These are phyloP conservation scores for Yarrowia sp. DNA, from an alignment of 805 yeast genomes.

Conservation along the genomic window DNA sequence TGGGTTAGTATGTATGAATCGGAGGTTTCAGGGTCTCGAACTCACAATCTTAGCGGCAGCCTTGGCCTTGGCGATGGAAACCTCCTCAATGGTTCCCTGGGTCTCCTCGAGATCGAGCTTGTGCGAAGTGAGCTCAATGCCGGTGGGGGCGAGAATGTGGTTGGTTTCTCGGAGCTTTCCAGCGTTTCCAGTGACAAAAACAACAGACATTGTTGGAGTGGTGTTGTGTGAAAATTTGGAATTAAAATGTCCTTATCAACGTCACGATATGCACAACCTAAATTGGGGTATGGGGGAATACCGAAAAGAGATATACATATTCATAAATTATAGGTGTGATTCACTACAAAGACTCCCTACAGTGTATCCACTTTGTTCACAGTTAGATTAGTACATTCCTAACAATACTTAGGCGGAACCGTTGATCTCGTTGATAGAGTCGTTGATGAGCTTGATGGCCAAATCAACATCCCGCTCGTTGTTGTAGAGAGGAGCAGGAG, in stretches of 20 bases:
- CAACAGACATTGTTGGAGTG: constrained; percentile 27
- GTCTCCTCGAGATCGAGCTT: constrained; percentile 85
- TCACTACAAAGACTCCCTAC: too few species aligned
- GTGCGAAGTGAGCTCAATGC: constrained; percentile 59
- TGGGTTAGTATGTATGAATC: constrained; percentile 29
- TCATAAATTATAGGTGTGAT: too few species aligned
- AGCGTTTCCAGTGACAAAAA: constrained; percentile 74
- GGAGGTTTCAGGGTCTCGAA: constrained; percentile 3
- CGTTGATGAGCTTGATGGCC: constrained; percentile 57
- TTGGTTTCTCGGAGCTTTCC: constrained; percentile 88
- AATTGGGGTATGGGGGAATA: not conserved
- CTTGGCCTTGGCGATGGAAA: constrained; percentile 78
- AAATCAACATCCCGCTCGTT: constrained; percentile 67
- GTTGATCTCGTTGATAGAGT: constrained; percentile 41
- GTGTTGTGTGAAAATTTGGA: not conserved
- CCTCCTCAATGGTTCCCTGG: constrained; percentile 86
- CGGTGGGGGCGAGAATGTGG: constrained; percentile 60
- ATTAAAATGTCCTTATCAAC: constrained; percentile 5
- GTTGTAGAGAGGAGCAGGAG: constrained; percentile 86
- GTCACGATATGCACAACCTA: constrained; percentile 11
- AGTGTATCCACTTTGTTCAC: too few species aligned
- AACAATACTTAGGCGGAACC: not conserved
- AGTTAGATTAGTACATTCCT: too few species aligned
- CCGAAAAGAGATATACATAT: too few species aligned
- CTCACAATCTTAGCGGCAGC: constrained; percentile 66